These are phyloP conservation scores for Mycena belliarum DNA, from an alignment of 768 basidiomycete genomes.

Conservation along the genomic window DNA sequence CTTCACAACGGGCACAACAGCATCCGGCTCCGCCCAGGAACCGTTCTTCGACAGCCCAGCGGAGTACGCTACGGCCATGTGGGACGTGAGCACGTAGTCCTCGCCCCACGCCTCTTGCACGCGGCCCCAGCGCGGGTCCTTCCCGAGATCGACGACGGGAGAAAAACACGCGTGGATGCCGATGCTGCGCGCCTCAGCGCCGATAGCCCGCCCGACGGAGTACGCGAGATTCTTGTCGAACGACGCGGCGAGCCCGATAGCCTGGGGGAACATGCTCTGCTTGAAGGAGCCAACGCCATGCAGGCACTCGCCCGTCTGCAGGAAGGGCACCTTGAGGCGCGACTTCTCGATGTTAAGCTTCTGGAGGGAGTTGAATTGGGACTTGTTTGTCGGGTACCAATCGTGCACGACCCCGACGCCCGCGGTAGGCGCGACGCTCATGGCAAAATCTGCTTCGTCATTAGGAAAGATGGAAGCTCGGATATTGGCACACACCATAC, in stretches of 20 bases:
- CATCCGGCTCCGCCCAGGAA: slow-evolving; percentile 25
- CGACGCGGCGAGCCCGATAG: slow-evolving; percentile 25
- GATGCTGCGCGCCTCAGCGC: slow-evolving; percentile 26
- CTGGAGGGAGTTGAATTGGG: slow-evolving; percentile 26
- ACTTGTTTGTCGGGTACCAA: slow-evolving; percentile 24
- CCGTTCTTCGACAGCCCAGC: slow-evolving; percentile 28
- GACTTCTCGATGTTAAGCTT: slow-evolving; percentile 24
- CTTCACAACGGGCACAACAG: slow-evolving; percentile 29
- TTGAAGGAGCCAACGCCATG: slow-evolving; percentile 30
- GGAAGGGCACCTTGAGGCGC: slow-evolving; percentile 25
- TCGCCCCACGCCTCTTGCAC: slow-evolving; percentile 29
- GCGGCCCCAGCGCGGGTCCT: slow-evolving; percentile 29
- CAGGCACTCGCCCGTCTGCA: slow-evolving; percentile 27
- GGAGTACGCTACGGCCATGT: slow-evolving; percentile 27
- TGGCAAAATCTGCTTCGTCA: slow-evolving; percentile 10
- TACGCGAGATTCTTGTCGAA: slow-evolving; percentile 26
- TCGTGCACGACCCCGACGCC: slow-evolving; percentile 21
- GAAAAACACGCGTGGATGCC: slow-evolving; percentile 28
- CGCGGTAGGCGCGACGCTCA: slow-evolving; percentile 11
- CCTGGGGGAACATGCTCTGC: slow-evolving; percentile 28
- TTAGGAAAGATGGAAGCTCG: neutral
- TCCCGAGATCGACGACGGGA: slow-evolving; percentile 29
- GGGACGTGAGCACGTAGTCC: slow-evolving; percentile 28
- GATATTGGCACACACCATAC: slow-evolving; percentile 3
- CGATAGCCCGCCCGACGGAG: slow-evolving; percentile 26